Evolutionary conservation across 139 green algal genomes (phyloP).

Genomic region (Chlorokybus atmophyticus): DNA sequence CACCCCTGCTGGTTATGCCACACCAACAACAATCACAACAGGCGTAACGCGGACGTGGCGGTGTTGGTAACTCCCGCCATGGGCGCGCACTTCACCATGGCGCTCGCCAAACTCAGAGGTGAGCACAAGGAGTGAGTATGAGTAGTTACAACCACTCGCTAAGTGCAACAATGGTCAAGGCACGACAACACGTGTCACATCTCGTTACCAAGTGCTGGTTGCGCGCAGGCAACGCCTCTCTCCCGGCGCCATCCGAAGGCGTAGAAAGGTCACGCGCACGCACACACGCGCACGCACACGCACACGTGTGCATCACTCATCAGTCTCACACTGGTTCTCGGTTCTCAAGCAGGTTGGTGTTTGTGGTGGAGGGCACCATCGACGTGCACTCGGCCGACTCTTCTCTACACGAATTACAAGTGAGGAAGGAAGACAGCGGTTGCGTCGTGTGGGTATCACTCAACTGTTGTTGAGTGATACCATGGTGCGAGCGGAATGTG

Average conservation of each 20-base stretch:
- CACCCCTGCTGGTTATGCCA: background rate
- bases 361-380: conserved; percentile 56
- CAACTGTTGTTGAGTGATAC: no score
- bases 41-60: conserved; percentile 46
- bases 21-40: no score
- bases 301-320: background rate
- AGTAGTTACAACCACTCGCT: background rate
- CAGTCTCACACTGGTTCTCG: background rate
- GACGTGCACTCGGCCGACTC: no score
- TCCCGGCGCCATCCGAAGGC: conserved; percentile 8
- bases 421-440: no score
- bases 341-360: conserved; percentile 44
- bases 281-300: background rate
- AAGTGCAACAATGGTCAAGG: no score
- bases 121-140: background rate
- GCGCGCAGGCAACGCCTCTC: conserved; percentile 8
- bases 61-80: conserved; percentile 64
- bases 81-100: conserved; percentile 80
- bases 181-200: background rate
- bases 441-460: no score
- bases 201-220: background rate
- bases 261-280: conserved; percentile 36
- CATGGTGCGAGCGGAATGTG: no score
- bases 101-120: conserved; percentile 47
- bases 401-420: no score